Evolutionary conservation across 768 basidiomycete genomes (phyloP).

Genomic region (Suillus subaureus): DNA sequence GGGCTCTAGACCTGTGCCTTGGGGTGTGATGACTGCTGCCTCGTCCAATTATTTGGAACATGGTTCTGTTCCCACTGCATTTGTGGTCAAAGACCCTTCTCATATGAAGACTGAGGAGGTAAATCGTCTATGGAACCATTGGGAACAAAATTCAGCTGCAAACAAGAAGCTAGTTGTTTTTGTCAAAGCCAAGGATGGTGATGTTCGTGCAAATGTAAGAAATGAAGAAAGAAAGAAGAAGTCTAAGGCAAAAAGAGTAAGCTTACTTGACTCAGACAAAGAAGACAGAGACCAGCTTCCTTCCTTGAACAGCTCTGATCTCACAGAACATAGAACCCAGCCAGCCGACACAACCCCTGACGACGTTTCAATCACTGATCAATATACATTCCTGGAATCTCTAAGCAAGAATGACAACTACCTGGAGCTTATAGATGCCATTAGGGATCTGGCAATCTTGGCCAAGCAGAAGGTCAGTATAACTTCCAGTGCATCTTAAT

Average conservation of each 20-base stretch:
- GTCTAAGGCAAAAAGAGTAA: not conserved
- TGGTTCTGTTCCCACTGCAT: not conserved
- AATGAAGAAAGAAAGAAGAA: not conserved
- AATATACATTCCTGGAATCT: not conserved
- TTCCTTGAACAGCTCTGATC: not conserved
- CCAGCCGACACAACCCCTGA: not conserved
- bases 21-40: not conserved
- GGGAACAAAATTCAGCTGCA: not conserved
- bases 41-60: not conserved
- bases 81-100: not conserved
- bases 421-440: not conserved
- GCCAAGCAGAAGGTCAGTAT: not conserved
- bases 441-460: not conserved
- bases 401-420: not conserved
- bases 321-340: not conserved
- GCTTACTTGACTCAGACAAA: not conserved
- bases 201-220: rapidly evolving
- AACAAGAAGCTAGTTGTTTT: not conserved
- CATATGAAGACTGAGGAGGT: not conserved
- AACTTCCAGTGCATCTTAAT: not conserved
- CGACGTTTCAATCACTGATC: not conserved
- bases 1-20: not conserved
- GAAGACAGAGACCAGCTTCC: not conserved
- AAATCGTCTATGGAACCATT: not conserved
- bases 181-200: not conserved